Evolutionary conservation across 129 eudicot genomes (phyloP).

Genomic region (Smallanthus sonchifolius): DNA sequence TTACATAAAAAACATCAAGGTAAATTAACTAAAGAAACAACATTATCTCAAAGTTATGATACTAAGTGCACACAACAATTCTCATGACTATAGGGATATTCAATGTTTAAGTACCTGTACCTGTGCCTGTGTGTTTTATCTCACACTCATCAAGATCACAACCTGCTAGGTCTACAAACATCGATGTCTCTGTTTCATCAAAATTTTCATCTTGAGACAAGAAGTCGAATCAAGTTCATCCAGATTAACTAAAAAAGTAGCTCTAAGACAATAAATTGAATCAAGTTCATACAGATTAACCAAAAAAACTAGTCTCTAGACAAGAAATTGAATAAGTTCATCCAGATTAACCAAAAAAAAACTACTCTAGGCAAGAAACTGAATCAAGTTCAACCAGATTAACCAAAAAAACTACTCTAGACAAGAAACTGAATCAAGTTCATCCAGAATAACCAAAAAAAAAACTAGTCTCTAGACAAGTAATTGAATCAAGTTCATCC

Average conservation of each 20-base stretch:
- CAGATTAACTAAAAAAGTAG: not conserved
- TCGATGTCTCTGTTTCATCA: not conserved
- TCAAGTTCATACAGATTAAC: not conserved
- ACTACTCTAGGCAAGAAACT: not conserved
- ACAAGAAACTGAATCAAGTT: not conserved
- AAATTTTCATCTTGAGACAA: not conserved
- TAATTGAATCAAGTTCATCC: not conserved
- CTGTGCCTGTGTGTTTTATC: not conserved
- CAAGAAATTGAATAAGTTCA: not conserved
- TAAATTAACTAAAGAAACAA: not conserved
- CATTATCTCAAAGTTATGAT: not conserved
- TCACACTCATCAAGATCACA: not conserved
- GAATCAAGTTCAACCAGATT: not conserved
- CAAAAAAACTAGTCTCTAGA: not conserved
- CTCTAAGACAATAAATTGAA: not conserved
- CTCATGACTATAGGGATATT: not conserved
- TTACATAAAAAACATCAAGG: not conserved
- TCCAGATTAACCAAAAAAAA: not conserved
- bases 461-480: not conserved
- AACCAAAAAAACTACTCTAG: not conserved
- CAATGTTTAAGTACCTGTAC: not conserved
- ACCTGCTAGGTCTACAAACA: constrained; percentile 1
- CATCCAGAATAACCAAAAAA: not conserved
- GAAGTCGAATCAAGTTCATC: not conserved
- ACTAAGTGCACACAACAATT: not conserved